phyloP scores from a whole-genome alignment of 2,329 filamentous ascomycete species.

The Aspergillus aculeatus region DNA sequence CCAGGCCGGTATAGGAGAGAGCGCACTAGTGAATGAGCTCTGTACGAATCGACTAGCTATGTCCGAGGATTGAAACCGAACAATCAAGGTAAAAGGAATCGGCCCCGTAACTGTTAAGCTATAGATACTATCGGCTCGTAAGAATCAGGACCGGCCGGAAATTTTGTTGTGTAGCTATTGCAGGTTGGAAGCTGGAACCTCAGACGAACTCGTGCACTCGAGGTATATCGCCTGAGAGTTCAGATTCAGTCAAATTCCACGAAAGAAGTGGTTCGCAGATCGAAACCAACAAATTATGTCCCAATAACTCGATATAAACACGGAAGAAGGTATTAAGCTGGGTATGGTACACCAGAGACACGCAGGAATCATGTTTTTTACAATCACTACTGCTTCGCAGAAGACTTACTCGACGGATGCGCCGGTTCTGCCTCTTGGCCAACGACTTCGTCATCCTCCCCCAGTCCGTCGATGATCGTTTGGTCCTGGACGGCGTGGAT shows the following conservation, averaged over 20 bases:
- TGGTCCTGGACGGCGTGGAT: conserved; percentile 29
- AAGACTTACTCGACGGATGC: conserved; percentile 6
- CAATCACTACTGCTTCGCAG: conserved; percentile 1
- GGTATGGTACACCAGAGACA: neutral
- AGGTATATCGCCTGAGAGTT: neutral
- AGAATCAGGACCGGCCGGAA: neutral
- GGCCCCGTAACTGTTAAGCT: too few species aligned
- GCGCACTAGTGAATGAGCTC: too few species aligned
- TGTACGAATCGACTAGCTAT: too few species aligned
- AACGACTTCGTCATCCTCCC: neutral
- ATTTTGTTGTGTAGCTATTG: neutral
- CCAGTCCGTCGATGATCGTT: conserved; percentile 23
- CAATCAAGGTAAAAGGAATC: too few species aligned
- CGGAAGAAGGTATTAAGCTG: neutral
- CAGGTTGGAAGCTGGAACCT: neutral
- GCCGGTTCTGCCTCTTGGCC: neutral
- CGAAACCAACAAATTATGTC: neutral
- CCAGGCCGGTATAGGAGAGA: too few species aligned
- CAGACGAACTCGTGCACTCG: neutral
- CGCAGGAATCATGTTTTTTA: neutral
- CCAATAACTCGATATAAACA: neutral
- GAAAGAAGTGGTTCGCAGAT: neutral
- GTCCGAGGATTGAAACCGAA: too few species aligned
- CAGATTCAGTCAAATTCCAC: neutral
- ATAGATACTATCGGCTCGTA: too few species aligned